A percentile compares a stretch with the other conserved stretches of the same genome.
Evolutionary conservation across 805 yeast species (phyloP).

Genomic region (Candida pini): DNA sequence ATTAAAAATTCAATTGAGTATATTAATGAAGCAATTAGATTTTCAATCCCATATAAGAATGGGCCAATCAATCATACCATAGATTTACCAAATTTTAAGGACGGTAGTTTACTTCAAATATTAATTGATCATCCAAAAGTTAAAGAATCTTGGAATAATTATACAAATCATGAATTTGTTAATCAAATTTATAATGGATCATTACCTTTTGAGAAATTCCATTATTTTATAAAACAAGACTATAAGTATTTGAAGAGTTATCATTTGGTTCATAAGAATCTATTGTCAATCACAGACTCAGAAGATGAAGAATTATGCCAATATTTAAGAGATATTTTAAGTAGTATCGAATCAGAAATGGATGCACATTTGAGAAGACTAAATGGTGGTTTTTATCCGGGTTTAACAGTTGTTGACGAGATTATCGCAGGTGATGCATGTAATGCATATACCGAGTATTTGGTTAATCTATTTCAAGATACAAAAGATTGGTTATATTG

Average conservation of each 20-base stretch:
- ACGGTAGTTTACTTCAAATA: slow-evolving; percentile 31
- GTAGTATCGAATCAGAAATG: slow-evolving; percentile 50
- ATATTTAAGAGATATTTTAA: slow-evolving; percentile 45
- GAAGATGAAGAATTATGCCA: slow-evolving; percentile 38
- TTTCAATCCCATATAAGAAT: slow-evolving; percentile 34
- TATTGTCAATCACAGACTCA: slow-evolving; percentile 57
- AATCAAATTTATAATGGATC: slow-evolving; percentile 44
- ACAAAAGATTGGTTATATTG: slow-evolving; percentile 59
- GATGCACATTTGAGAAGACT: slow-evolving; percentile 50
- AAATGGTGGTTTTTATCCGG: slow-evolving; percentile 28
- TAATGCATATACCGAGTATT: slow-evolving; percentile 53
- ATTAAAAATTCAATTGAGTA: slow-evolving; percentile 55
- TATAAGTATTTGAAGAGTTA: slow-evolving; percentile 65
- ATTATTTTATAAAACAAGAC: slow-evolving; percentile 49
- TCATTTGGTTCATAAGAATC: slow-evolving; percentile 57
- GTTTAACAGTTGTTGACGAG: slow-evolving; percentile 33
- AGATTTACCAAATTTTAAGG: not conserved
- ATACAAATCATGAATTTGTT: slow-evolving; percentile 60
- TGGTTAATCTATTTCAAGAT: slow-evolving; percentile 45
- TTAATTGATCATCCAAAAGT: slow-evolving; percentile 53
- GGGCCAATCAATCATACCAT: slow-evolving; percentile 70
- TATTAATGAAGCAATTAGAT: slow-evolving; percentile 58
- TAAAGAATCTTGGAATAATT: slow-evolving; percentile 48
- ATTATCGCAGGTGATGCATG: slow-evolving; percentile 53
- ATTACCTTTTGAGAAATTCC: slow-evolving; percentile 45